Percentiles rank a stretch among this genome's conserved stretches.
Evolutionary conservation across 169 alveolate species (phyloP).

Genomic region (Theileria annulata): DNA sequence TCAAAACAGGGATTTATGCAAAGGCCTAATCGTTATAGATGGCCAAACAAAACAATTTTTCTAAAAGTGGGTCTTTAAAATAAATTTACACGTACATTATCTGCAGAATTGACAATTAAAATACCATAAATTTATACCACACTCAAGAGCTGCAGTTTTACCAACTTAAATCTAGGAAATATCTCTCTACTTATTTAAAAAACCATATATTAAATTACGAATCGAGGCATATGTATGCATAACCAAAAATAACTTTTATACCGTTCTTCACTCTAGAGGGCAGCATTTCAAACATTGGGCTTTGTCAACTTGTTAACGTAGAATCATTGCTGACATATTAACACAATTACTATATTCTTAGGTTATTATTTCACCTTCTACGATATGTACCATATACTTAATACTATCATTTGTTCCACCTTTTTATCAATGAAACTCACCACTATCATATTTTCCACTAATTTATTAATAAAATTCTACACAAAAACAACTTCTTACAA

Average conservation of each 20-base stretch:
- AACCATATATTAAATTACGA: not conserved
- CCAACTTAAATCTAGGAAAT: not conserved
- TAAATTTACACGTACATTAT: not conserved
- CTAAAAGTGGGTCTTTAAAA: not conserved
- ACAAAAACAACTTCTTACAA: not conserved
- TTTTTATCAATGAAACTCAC: not conserved
- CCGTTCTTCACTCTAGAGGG: constrained; percentile 2
- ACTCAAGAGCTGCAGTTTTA: not conserved
- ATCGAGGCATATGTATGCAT: not conserved
- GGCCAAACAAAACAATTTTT: not conserved
- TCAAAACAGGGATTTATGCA: not conserved
- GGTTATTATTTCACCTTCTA: not conserved
- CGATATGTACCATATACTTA: not conserved
- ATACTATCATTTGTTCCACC: not conserved
- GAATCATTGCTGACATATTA: not conserved
- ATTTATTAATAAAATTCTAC: not conserved
- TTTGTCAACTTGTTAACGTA: constrained; percentile 3
- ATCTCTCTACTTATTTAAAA: not conserved
- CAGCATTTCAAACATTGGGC: constrained; percentile 1
- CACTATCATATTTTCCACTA: not conserved
- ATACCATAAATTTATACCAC: not conserved
- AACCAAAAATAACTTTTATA: not conserved
- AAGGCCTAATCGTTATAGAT: not conserved
- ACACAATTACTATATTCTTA: constrained; percentile 2
- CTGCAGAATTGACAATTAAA: not conserved